Base-by-base conservation (phyloP, 1,139 yeast species). In the Kodamaea arcana region DNA sequence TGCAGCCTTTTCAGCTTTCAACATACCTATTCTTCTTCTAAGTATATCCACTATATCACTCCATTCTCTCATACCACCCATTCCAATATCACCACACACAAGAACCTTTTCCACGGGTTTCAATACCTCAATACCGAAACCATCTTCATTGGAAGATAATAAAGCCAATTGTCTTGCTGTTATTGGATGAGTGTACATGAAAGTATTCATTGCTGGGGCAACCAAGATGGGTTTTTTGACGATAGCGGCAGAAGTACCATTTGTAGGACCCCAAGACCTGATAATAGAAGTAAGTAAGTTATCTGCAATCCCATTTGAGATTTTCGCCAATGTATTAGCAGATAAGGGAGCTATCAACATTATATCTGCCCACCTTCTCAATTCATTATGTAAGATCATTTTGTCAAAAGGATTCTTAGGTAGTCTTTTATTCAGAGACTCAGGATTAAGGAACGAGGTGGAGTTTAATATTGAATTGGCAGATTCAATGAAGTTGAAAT, bases 11-110 rank as follows among this genome's bases (percentile, higher is more conserved):
- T 29, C 59, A 3, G 58, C 58, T 41, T 61, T 62, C 34, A 71
- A 55, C 9, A 62, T 48, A 24, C 52, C 63, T 45, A 66, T 73
- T 44, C 68, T 69, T 40, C 78, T 72, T 34, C 86, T 79, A 36
- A 87, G 59, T 12, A 80, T 77, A 49, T 87, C 96, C 9, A 88
- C 97, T 36, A 90, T 76, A 45, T 88, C 97, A 42, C 80, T 75
- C 97, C 96, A 90, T 60, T 92, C 97, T 52, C 95, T 72, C 98
- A 92, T 92, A 8, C 97, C 98, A 17, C 98, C 98, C 81, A 76
- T 83, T 3, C 98, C 98, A 39, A 92, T 86, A 59, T 92, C 98
- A 33, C 98, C 98, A 65, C 95, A 87, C 4, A 86, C 87, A 45
- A 87, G 69, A 6, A 90, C 94, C 58, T 92, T 92, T 52, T 92